Evolutionary conservation across 2,329 filamentous ascomycete species (phyloP), one percentile per base, ranked within the genome.

Genomic region (Alternaria sp.): DNA sequence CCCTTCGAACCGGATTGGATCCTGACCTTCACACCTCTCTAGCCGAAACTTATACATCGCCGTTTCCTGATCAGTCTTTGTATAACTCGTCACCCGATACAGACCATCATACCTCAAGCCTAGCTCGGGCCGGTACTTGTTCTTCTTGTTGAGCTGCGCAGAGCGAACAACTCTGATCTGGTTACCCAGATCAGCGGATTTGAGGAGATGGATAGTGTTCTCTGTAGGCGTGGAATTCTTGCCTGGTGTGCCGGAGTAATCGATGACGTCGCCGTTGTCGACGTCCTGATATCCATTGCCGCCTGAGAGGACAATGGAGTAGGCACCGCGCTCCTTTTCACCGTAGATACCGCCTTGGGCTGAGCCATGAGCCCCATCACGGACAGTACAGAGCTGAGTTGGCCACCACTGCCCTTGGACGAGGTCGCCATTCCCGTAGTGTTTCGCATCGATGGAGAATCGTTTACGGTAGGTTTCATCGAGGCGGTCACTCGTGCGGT

Each of bases 31-130:
- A 3, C 77, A 54, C 2, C 86, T 75, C 40, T 76, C 69, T 6
- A 89, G 72, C 9, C 73, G 75, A 72, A 89, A 89, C 1, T 78
- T 73, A 67, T 84, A 80, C 20, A 81, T 78, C 3, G 79, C 78
- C n/a, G 77, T 81, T 12, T 70, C 66, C 4, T 65, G 34, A 55
- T 86, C 79, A 2, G 83, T 36, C 0, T 80, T 54, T 60, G 81
- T 70, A 49, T 77, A 78, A 3, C 59, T 68, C 0, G 74, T 75
- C 5, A 88, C 81, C 6, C 76, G 68, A 63, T 89, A 89, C 0
- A 88, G 70, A 0, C 86, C 87, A 69, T 89, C 86, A 54, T 88
- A 88, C 2, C 87, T 75, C n/a, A 85, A 78, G 0, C 86, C 86
- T 10, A 75, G 62, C 1, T 69, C 60, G 0, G 86, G 86, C 0